Percentiles rank a stretch among this genome's conserved stretches.
phyloP scores from a whole-genome alignment of 139 green algal species.

The Chlamydomonas applanata region DNA sequence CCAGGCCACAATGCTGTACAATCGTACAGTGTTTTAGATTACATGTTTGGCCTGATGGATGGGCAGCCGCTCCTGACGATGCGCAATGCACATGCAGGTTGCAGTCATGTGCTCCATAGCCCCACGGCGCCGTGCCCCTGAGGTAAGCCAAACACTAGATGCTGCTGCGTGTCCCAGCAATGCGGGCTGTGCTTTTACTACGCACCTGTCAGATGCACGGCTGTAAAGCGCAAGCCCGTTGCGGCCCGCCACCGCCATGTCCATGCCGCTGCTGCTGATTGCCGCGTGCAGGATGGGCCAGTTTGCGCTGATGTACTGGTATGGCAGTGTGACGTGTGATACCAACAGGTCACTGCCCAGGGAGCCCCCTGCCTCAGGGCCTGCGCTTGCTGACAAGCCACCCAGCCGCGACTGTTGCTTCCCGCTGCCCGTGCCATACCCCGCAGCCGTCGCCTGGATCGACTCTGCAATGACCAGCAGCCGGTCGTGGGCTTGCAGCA shows the following conservation, averaged over 20 bases:
- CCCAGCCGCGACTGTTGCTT: not conserved
- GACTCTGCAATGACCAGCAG: conserved; percentile 76
- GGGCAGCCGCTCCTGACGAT: too few species aligned
- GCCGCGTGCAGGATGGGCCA: conserved; percentile 64
- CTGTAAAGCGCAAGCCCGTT: conserved; percentile 78
- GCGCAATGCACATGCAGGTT: too few species aligned
- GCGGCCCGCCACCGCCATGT: conserved; percentile 84
- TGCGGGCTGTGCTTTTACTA: not conserved
- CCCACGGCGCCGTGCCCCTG: too few species aligned
- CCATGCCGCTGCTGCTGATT: conserved; percentile 52
- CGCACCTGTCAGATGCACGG: conserved; percentile 39
- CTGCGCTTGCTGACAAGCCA: conserved; percentile 13
- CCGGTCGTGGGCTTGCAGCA: conserved; percentile 77
- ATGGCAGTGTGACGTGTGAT: conserved; percentile 66
- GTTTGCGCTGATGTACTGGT: conserved; percentile 60
- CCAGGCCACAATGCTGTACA: too few species aligned
- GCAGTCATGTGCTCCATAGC: too few species aligned
- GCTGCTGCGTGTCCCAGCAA: too few species aligned
- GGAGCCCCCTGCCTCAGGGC: conserved; percentile 4
- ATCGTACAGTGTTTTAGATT: too few species aligned
- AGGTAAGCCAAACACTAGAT: too few species aligned
- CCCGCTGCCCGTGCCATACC: not conserved
- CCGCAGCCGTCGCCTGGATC: conserved; percentile 19
- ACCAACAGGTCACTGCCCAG: conserved; percentile 36
- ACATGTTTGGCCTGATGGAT: too few species aligned